These are phyloP conservation scores for Aspergillus pseudoterreus DNA, from an alignment of 2,329 filamentous ascomycete genomes.

Conservation along the genomic window DNA sequence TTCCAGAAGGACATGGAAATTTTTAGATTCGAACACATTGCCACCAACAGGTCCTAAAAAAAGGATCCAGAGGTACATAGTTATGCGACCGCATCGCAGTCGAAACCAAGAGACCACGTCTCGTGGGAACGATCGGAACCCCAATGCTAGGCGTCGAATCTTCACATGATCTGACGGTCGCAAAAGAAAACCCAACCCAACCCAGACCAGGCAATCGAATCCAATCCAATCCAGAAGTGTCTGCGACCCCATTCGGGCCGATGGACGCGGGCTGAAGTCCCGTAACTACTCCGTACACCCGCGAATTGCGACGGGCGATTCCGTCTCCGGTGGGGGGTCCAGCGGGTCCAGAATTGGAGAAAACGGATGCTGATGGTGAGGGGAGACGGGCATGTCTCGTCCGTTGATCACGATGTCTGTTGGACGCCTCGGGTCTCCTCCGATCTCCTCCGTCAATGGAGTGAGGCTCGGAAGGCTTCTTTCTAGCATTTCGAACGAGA, in stretches of 20 bases:
- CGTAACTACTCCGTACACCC: neutral
- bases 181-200: too few relatives aligned
- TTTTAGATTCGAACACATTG: too few relatives aligned
- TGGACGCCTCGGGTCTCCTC: neutral
- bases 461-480: neutral
- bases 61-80: neutral
- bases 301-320: neutral
- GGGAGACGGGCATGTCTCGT: too few relatives aligned
- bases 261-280: neutral
- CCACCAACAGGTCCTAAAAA: neutral
- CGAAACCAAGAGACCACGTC: too few relatives aligned
- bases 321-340: neutral
- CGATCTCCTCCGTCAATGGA: neutral
- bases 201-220: too few relatives aligned
- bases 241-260: neutral
- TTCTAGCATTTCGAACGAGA: neutral
- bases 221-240: neutral
- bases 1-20: neutral
- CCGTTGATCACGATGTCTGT: neutral
- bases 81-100: neutral
- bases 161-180: neutral
- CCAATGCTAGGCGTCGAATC: neutral
- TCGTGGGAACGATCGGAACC: neutral
- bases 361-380: neutral
- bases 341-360: neutral